phyloP scores from a whole-genome alignment of 2,329 filamentous ascomycete genomes.

The Colletotrichum tofieldiae region DNA sequence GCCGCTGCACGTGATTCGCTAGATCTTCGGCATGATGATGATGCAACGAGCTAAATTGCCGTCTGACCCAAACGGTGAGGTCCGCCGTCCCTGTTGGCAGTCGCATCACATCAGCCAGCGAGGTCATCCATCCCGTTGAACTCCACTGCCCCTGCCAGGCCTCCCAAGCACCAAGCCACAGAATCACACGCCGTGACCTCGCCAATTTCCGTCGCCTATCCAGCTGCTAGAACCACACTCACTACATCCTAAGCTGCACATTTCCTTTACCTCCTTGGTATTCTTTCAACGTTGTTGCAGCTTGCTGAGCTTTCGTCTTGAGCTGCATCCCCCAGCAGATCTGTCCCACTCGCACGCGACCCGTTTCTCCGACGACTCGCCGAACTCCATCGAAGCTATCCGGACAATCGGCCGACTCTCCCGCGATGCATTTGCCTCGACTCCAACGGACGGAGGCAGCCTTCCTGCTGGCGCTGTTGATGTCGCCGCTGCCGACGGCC shows the following conservation, averaged over 20 bases:
- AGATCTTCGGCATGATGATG: constrained; percentile 49
- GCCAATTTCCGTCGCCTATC: constrained; percentile 9
- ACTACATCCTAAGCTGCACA: constrained; percentile 3
- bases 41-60: constrained; percentile 44
- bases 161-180: constrained; percentile 25
- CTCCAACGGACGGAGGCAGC: constrained; percentile 53
- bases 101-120: constrained; percentile 27
- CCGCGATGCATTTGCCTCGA: constrained; percentile 40
- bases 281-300: constrained; percentile 11
- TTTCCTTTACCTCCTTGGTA: neutral
- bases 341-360: constrained; percentile 2
- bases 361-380: neutral
- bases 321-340: neutral
- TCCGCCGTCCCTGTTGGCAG: constrained; percentile 37
- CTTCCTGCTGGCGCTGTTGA: constrained; percentile 55
- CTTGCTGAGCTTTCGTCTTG: constrained; percentile 13
- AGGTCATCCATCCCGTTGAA: constrained; percentile 17
- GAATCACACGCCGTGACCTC: constrained; percentile 23
- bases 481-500: constrained; percentile 55
- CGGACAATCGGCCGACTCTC: constrained; percentile 20
- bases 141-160: constrained; percentile 23
- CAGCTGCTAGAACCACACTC: constrained; percentile 16
- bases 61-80: constrained; percentile 49
- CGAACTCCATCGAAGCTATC: constrained; percentile 44
- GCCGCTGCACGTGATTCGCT: constrained; percentile 45